Base-by-base conservation (phyloP, 805 yeast species). In the Yarrowia sp. region DNA sequence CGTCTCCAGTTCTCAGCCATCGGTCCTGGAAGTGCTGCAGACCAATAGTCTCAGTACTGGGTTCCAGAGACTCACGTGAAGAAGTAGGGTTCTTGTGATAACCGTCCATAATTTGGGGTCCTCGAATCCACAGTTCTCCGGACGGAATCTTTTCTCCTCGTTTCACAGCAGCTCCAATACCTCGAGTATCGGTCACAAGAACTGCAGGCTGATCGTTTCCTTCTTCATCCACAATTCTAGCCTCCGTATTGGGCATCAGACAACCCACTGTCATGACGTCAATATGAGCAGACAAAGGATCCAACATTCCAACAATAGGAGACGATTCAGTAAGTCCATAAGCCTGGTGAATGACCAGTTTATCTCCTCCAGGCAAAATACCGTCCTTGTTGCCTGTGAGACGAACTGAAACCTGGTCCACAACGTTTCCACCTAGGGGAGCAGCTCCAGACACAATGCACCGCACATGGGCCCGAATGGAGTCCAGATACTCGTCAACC, bases 1-100 rank as follows among this genome's bases (percentile, higher is more conserved):
- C 79, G 70, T 84, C 88, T 30, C 88, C 88, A 4, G 88, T 83
- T 46, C 75, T 72, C 72, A 83, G 83, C 85, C 87, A 85, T 11
- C 77, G 65, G 26, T 69, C 71, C 19, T 80, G 83, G 64, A 83
- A 75, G 1, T 79, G 75, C 67, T 78, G 77, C 7, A 65, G 51
- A 0, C 51, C 51, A 5, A 3, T 9, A 1, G 32, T 14, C 19
- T 54, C 62, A 8, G 51, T 21, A 7, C 22, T 17, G 7, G 63
- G 63, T 22, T 58, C 63, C 22, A 58, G 32, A 2, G 46, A 36
- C 46, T 54, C 61, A 4, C 61, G 44, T 2, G 61, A 54, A 51
- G 83, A 85, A 58, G 80, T 81, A 7, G 75, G 75, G 67, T 81
- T 78, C 61, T 81, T 78, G 74, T 74, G 84, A 72, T 84, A 84